A percentile compares a stretch with the other conserved stretches of the same genome.
Conservation (phyloP, 768 basidiomycete genomes). For the Lactarius quietus region DNA sequence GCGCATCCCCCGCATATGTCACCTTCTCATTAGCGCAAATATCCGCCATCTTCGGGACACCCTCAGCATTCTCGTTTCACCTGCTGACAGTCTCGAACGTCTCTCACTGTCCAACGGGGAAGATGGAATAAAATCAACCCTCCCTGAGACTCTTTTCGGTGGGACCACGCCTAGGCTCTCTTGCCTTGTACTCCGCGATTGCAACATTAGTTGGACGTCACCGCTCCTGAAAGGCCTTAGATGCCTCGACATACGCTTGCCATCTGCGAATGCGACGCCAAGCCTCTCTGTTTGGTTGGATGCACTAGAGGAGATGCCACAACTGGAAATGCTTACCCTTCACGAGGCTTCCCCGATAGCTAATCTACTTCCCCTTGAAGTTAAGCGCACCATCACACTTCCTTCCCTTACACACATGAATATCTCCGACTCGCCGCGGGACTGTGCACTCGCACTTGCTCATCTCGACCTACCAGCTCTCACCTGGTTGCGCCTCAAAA, state of each 20-base stretch:
- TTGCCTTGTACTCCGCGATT: not conserved
- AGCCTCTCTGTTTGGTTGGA: constrained; percentile 1
- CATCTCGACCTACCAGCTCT: constrained; percentile 6
- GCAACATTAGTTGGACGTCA: not conserved
- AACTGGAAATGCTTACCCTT: not conserved
- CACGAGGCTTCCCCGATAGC: not conserved
- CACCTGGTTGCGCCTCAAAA: not conserved
- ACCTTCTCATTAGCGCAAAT: not conserved
- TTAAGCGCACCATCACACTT: not conserved
- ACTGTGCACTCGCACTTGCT: not conserved
- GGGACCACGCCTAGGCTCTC: constrained; percentile 3
- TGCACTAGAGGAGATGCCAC: not conserved
- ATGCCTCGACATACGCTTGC: not conserved
- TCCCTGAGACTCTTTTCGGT: not conserved
- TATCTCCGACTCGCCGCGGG: not conserved
- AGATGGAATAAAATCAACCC: not conserved
- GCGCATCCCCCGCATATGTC: not conserved
- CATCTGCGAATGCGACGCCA: not conserved
- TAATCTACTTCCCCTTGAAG: not conserved
- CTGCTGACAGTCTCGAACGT: not conserved
- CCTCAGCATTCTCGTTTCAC: not conserved
- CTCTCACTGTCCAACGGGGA: not conserved
- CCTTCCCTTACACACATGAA: not conserved
- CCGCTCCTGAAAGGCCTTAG: constrained; percentile 2
- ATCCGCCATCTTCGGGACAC: not conserved